Percentiles rank a stretch among this genome's conserved stretches.
Conservation (phyloP, 257 asterid species). For the Forsythia viridissima region DNA sequence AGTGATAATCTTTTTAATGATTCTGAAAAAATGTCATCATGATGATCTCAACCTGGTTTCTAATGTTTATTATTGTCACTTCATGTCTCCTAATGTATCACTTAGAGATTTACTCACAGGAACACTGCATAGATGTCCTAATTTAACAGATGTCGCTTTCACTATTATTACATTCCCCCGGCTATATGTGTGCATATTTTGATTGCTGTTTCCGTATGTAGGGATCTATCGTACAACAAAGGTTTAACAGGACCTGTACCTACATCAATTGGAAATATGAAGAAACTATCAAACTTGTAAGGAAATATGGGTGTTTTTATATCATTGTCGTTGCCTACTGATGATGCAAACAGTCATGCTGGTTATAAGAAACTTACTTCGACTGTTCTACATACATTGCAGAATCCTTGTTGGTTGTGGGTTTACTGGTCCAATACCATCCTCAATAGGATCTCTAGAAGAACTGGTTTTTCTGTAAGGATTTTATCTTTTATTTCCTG, state of each 20-base stretch:
- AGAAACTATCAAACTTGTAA: conserved; percentile 71
- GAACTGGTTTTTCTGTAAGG: conserved; percentile 69
- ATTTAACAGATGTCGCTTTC: not conserved
- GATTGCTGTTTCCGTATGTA: conserved; percentile 21
- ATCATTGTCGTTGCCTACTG: not conserved
- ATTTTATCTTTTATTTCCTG: conserved; percentile 2
- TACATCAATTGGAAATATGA: conserved; percentile 51
- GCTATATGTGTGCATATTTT: not conserved
- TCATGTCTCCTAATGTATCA: not conserved
- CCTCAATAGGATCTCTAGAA: conserved; percentile 67
- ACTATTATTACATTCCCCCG: not conserved
- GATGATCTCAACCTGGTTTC: not conserved
- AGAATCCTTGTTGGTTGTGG: conserved; percentile 81
- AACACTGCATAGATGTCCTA: not conserved
- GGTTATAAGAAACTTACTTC: not conserved
- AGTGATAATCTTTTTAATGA: not conserved
- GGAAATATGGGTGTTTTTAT: conserved; percentile 25
- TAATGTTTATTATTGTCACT: not conserved
- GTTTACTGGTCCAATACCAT: conserved; percentile 70
- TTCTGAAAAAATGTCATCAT: not conserved
- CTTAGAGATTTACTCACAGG: not conserved
- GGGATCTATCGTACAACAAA: conserved; percentile 87
- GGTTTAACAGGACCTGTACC: conserved; percentile 74
- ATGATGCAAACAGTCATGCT: not conserved
- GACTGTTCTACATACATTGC: conserved; percentile 25